Conservation (phyloP, 2,329 filamentous ascomycete species). For the Penicillium polonicum region DNA sequence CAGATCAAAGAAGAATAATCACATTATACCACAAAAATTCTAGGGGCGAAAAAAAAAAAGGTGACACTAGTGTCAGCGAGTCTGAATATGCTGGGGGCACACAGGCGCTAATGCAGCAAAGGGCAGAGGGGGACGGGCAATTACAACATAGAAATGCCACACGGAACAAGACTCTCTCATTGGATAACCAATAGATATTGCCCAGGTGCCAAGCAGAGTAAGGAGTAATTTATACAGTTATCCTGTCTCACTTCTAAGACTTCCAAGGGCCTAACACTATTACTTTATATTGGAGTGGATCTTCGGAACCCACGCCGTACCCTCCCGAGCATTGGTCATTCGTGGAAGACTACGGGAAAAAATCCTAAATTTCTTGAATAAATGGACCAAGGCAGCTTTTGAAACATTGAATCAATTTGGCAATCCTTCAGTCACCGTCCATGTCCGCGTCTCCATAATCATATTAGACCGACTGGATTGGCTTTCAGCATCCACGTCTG, state of each 20-base stretch:
- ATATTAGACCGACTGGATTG: slow-evolving; percentile 29
- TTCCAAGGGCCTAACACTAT: no score
- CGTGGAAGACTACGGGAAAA: background rate
- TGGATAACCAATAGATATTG: no score
- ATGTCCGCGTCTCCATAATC: slow-evolving; percentile 29
- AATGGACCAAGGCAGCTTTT: background rate
- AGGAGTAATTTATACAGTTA: no score
- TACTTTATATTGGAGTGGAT: background rate
- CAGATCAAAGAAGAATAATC: background rate
- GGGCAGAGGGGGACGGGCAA: background rate
- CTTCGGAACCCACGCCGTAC: background rate
- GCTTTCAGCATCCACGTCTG: slow-evolving; percentile 26
- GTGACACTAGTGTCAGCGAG: background rate
- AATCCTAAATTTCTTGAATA: background rate
- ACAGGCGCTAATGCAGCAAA: slow-evolving; percentile 1
- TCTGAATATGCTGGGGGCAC: background rate
- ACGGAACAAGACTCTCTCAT: no score
- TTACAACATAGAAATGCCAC: no score
- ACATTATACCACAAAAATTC: background rate
- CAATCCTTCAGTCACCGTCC: slow-evolving; percentile 21
- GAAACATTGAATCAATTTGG: background rate
- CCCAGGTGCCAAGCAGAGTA: no score
- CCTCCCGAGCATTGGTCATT: background rate
- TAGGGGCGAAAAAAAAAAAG: background rate
- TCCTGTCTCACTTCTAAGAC: no score